These are phyloP conservation scores for Silene vulgaris DNA, from an alignment of 179 eudicot genomes.

Conservation along the genomic window DNA sequence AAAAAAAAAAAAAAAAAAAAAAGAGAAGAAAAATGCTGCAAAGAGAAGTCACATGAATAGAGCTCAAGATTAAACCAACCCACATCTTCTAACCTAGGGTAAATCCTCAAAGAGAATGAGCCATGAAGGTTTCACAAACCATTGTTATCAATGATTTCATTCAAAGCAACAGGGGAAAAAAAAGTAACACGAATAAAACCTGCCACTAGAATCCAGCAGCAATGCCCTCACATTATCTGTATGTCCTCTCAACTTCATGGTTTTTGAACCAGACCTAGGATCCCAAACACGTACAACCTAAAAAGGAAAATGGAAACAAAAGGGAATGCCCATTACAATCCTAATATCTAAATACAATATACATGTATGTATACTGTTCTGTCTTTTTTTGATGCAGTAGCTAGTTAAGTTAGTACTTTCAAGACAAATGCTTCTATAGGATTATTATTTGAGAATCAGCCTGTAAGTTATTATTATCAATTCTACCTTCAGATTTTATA, in stretches of 20 bases:
- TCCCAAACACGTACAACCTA: constrained; percentile 99
- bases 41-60: neutral
- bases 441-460: neutral
- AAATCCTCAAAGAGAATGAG: neutral
- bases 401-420: neutral
- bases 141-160: neutral
- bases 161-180: neutral
- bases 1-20: neutral
- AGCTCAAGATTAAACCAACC: neutral
- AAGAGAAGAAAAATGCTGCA: neutral
- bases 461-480: neutral
- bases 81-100: neutral
- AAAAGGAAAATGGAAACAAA: constrained; percentile 19
- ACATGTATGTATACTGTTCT: neutral
- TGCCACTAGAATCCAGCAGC: constrained; percentile 87
- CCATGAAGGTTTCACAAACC: neutral
- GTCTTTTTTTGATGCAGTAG: neutral
- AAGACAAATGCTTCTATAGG: constrained; percentile 1
- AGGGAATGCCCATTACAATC: neutral
- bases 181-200: constrained; percentile 43
- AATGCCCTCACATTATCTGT: constrained; percentile 93
- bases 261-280: constrained; percentile 90
- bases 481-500: neutral
- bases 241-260: constrained; percentile 96
- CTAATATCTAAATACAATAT: neutral